phyloP scores from a whole-genome alignment of 2,329 filamentous ascomycete species.

The Xylariaceae sp. region DNA sequence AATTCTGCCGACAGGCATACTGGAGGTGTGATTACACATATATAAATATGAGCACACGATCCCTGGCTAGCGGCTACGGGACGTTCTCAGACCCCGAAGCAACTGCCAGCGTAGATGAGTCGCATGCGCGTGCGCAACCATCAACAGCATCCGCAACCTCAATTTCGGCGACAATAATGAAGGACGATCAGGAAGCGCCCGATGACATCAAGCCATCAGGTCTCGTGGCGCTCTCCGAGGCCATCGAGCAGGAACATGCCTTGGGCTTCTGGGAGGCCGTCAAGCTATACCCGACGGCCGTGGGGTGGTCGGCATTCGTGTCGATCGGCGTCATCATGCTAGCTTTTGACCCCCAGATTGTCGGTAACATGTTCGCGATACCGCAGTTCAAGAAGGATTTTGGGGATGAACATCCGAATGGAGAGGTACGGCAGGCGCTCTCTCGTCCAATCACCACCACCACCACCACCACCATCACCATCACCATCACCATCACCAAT shows the following conservation, averaged over 20 bases:
- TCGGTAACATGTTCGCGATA: conserved; percentile 63
- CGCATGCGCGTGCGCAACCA: not conserved
- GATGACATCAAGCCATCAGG: conserved; percentile 25
- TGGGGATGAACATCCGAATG: conserved; percentile 36
- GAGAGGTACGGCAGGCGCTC: conserved; percentile 36
- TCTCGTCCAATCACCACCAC: not conserved
- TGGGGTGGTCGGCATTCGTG: conserved; percentile 64
- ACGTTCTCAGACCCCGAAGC: conserved; percentile 12
- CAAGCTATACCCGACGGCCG: conserved; percentile 52
- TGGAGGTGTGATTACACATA: too few species aligned
- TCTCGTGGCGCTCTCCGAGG: conserved; percentile 41
- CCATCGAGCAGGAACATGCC: conserved; percentile 48
- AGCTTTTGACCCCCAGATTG: conserved; percentile 68
- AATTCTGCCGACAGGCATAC: too few species aligned
- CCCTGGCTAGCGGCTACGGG: conserved; percentile 20
- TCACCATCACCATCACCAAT: not conserved
- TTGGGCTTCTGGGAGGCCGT: conserved; percentile 49
- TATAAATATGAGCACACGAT: conserved; percentile 8
- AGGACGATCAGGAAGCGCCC: conserved; percentile 21
- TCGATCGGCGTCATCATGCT: conserved; percentile 66
- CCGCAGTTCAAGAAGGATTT: conserved; percentile 45
- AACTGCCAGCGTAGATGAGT: not conserved
- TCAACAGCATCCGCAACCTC: not conserved
- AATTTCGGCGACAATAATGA: conserved; percentile 15
- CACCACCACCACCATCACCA: not conserved